Base-by-base conservation (phyloP, 768 basidiomycete genomes). In the Termitomyces sp. region DNA sequence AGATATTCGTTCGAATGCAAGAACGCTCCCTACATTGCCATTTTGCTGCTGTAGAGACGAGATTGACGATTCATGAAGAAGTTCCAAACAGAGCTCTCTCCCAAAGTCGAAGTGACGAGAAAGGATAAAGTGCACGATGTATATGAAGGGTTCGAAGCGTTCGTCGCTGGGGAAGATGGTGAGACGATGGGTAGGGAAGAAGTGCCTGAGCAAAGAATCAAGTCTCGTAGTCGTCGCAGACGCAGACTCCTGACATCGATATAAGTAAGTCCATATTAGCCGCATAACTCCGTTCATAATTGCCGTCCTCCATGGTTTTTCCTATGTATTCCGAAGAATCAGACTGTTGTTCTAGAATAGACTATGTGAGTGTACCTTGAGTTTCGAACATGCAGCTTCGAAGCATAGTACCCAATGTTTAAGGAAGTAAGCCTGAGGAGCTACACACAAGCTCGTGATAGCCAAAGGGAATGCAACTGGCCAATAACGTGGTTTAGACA, bases 261-360 rank as follows among this genome's bases (percentile, higher is more conserved):
- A 95, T n/a, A 97, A 77, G 69, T 97, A 98, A 2, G 94, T 92
- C 95, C 94, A 98, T 34, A 94, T 73, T 42, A 97, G 71, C 9
- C 95, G 85, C 60, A 93, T 68, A 56, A 90, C 82, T 13, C 91
- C 90, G 62, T 94, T 95, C 74, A 95, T 76, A 22, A 92, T 80
- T 2, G 83, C 78, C 0, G 82, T 74, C 13, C 93, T 83, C 55
- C 80, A 77, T 0, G 84, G 76, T 61, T 88, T 90, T 64, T 97
- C 94, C 93, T 96, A 57, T n/a, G n/a, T n/a, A 29, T 29, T n/a
- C 0, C 44, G 60, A 57, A 32, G 59, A 43, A 37, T 53, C n/a
- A 56, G 37, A 56, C n/a, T 6, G 42, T 52, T 22, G 34, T 37
- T 32, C 22, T n/a, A 34, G 32, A 32, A 57, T 18, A 41, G 53